Conservation (phyloP, 1,139 yeast genomes). For the Taphrina pruni region DNA sequence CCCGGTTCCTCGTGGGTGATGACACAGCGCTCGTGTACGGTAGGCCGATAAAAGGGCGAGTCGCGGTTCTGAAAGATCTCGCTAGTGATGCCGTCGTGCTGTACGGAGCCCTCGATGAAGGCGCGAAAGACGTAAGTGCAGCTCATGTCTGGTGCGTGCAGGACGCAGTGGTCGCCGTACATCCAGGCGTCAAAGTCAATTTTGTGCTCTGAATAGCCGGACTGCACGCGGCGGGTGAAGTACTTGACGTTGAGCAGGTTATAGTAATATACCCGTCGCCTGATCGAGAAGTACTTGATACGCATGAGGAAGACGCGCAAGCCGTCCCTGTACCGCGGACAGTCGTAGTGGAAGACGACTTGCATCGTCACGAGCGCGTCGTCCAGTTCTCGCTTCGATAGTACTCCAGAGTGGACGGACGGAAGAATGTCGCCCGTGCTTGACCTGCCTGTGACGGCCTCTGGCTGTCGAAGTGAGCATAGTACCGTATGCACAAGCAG, state of each 20-base stretch:
- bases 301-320: neutral
- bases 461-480: too few relatives aligned
- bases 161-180: conserved; percentile 3
- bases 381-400: too few relatives aligned
- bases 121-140: neutral
- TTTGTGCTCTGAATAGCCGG: neutral
- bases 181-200: conserved; percentile 3
- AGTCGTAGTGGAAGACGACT: neutral
- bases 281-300: neutral
- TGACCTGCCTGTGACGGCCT: too few relatives aligned
- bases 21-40: neutral
- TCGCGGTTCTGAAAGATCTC: neutral
- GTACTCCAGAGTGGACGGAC: too few relatives aligned
- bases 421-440: too few relatives aligned
- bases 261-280: neutral
- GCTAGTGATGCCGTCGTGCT: neutral
- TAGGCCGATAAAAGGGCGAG: neutral
- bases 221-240: neutral
- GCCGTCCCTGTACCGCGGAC: neutral
- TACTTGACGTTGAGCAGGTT: neutral
- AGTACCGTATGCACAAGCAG: too few relatives aligned
- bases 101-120: neutral
- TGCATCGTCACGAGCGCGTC: neutral
- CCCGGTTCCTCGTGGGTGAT: neutral
- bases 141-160: neutral